Evolutionary conservation across 768 basidiomycete genomes (phyloP).

Genomic region (Russula ochroleuca): DNA sequence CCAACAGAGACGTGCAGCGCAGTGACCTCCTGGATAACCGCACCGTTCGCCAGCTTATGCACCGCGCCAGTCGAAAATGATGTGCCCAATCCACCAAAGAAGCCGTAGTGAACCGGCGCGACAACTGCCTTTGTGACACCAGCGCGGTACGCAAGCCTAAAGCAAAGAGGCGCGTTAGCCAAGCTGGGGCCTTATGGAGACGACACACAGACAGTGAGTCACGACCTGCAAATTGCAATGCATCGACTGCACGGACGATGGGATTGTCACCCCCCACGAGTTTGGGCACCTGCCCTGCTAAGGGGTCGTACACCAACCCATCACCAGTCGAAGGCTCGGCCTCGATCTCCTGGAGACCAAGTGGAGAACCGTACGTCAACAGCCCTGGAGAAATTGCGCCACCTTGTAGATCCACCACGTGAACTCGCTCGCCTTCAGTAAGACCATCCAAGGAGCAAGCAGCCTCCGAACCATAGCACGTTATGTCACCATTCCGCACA

Average conservation of each 20-base stretch:
- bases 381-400: constrained; percentile 63
- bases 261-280: constrained; percentile 38
- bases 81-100: constrained; percentile 60
- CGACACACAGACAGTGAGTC: constrained; percentile 45
- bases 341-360: constrained; percentile 69
- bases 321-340: constrained; percentile 58
- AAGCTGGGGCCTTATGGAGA: background rate
- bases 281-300: constrained; percentile 35
- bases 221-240: constrained; percentile 61
- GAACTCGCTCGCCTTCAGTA: constrained; percentile 19
- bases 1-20: constrained; percentile 64
- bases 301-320: constrained; percentile 47
- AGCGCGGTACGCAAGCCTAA: constrained; percentile 64
- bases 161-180: constrained; percentile 6
- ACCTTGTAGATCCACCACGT: constrained; percentile 55
- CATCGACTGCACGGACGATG: constrained; percentile 63
- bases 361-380: constrained; percentile 54
- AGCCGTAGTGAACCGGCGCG: constrained; percentile 51
- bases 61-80: constrained; percentile 56
- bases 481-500: constrained; percentile 49
- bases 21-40: constrained; percentile 59
- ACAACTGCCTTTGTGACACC: constrained; percentile 71
- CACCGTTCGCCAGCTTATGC: constrained; percentile 55
- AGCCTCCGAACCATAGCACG: constrained; percentile 44
- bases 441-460: constrained; percentile 31